phyloP scores from a whole-genome alignment of 371 early-diverging fungal species.

The Aphelidium insulamus region DNA sequence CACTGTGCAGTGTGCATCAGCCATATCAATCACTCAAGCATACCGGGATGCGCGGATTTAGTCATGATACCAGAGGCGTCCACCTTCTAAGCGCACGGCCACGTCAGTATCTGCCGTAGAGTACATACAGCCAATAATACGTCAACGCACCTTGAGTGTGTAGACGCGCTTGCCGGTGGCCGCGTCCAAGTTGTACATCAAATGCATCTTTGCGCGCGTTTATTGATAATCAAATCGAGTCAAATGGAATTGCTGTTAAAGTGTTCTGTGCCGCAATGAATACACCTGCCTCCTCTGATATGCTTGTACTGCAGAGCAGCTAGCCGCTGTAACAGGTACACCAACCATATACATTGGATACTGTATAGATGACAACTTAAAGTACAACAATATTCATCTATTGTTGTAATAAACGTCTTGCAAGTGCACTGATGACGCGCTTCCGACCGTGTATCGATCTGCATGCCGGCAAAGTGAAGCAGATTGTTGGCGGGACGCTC shows the following conservation, averaged over 20 bases:
- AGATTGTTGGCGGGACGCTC: constrained; percentile 86
- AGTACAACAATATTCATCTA: too few species aligned
- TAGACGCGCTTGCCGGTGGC: constrained; percentile 74
- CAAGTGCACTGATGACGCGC: constrained; percentile 11
- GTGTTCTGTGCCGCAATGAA: not conserved
- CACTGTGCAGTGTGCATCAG: constrained; percentile 1
- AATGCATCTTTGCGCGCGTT: constrained; percentile 45
- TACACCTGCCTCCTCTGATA: not conserved
- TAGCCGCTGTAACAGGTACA: not conserved
- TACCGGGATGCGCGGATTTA: constrained; percentile 81
- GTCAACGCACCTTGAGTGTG: constrained; percentile 65
- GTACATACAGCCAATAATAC: not conserved
- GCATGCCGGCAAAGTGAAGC: constrained; percentile 89
- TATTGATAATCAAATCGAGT: not conserved
- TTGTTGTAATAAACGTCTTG: not conserved
- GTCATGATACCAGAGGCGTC: constrained; percentile 56
- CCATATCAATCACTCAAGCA: not conserved
- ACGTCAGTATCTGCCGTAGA: too few species aligned
- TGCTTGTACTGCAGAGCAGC: not conserved
- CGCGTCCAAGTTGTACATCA: constrained; percentile 66
- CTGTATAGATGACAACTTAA: too few species aligned
- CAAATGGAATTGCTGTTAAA: not conserved
- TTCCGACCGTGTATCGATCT: constrained; percentile 93
- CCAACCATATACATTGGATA: not conserved
- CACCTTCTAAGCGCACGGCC: constrained; percentile 34